phyloP scores from a whole-genome alignment of 169 alveolate species.

The Eimeria acervulina region DNA sequence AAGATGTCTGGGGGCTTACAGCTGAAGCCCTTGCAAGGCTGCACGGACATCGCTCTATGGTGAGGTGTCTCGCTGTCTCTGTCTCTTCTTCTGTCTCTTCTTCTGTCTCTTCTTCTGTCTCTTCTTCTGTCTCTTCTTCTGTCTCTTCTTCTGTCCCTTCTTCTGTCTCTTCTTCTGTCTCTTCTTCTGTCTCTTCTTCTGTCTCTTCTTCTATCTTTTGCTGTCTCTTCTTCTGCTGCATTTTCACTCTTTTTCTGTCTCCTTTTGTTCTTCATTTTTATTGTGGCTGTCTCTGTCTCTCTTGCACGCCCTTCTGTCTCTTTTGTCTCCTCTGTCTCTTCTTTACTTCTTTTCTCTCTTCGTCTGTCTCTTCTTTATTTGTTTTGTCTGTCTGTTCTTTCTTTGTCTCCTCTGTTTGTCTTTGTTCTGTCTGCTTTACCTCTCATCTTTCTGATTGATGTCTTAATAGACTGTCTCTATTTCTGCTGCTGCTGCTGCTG shows the following conservation, averaged over 20 bases:
- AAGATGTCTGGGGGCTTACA: conserved; percentile 82
- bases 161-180: neutral
- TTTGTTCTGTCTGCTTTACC: neutral
- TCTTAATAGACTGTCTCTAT: neutral
- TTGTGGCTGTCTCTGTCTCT: neutral
- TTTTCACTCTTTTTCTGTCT: neutral
- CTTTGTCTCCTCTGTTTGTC: neutral
- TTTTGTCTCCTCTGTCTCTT: too few relatives aligned
- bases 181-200: neutral
- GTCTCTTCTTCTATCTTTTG: neutral
- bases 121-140: neutral
- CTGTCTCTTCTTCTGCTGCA: neutral
- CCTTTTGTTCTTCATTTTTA: neutral
- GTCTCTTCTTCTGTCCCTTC: neutral
- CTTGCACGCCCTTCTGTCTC: too few relatives aligned
- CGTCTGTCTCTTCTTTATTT: too few relatives aligned
- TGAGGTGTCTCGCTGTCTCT: neutral
- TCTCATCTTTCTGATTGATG: neutral
- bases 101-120: conserved; percentile 9
- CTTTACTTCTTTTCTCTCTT: too few relatives aligned
- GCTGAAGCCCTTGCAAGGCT: conserved; percentile 76
- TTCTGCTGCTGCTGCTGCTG: conserved; percentile 5
- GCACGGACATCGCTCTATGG: conserved; percentile 57
- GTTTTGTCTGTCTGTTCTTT: too few relatives aligned
- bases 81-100: neutral